These are phyloP conservation scores for Vararia minispora DNA, from an alignment of 768 basidiomycete species.

Conservation along the genomic window DNA sequence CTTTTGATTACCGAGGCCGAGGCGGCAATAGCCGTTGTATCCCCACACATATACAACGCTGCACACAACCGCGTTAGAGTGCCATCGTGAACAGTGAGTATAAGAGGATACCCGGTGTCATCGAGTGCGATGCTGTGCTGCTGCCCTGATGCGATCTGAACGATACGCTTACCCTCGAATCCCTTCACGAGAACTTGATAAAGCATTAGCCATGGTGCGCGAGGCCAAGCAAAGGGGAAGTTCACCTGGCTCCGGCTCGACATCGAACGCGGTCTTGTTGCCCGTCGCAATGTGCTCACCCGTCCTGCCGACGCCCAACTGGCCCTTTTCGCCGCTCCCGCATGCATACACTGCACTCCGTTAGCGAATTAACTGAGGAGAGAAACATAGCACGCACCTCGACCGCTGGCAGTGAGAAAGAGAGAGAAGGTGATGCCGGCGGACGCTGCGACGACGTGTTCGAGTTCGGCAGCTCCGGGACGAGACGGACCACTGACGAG, in stretches of 20 bases:
- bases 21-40: conserved; percentile 83
- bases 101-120: conserved; percentile 45
- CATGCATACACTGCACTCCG: conserved; percentile 61
- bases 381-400: conserved; percentile 33
- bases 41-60: conserved; percentile 82
- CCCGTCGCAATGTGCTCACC: conserved; percentile 86
- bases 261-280: conserved; percentile 76
- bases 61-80: conserved; percentile 5
- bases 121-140: conserved; percentile 84
- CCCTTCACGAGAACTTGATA: conserved; percentile 59
- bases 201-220: conserved; percentile 10
- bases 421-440: conserved; percentile 82
- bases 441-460: conserved; percentile 58
- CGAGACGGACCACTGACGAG: conserved; percentile 39
- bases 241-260: conserved; percentile 59
- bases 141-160: conserved; percentile 74
- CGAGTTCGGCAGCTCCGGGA: conserved; percentile 37
- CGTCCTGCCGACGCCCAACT: conserved; percentile 85
- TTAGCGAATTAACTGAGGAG: not conserved
- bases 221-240: not conserved
- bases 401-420: conserved; percentile 73
- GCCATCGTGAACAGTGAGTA: not conserved
- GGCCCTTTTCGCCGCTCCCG: conserved; percentile 88
- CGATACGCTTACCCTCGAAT: conserved; percentile 66
- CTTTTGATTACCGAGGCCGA: conserved; percentile 80